Evolutionary conservation across 2,329 filamentous ascomycete species (phyloP).

Genomic region (Aureobasidium sp.): DNA sequence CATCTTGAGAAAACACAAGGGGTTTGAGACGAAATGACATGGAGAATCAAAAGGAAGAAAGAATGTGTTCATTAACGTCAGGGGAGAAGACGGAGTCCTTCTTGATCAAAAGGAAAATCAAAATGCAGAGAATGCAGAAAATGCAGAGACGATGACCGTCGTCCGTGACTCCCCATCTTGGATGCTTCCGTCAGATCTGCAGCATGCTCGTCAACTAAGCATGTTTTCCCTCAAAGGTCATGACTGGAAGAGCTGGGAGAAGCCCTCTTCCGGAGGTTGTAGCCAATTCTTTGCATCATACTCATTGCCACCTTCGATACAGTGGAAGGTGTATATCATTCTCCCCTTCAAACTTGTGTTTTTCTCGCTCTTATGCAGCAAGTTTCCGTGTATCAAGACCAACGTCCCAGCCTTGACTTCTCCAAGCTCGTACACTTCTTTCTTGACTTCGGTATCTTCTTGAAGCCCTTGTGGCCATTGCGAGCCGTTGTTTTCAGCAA

Average conservation of each 20-base stretch:
- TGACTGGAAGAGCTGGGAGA: constrained; percentile 34
- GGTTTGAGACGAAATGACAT: too few relatives aligned
- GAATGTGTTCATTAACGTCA: too few relatives aligned
- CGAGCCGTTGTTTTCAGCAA: constrained; percentile 55
- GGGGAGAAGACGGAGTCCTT: too few relatives aligned
- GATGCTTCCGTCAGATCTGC: too few relatives aligned
- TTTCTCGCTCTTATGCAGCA: constrained; percentile 92
- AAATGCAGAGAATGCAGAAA: too few relatives aligned
- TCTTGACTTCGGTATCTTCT: constrained; percentile 31
- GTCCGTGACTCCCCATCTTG: too few relatives aligned
- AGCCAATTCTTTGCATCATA: constrained; percentile 93
- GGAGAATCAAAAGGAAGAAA: too few relatives aligned
- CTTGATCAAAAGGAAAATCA: too few relatives aligned
- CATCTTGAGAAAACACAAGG: too few relatives aligned
- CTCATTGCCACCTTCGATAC: constrained; percentile 71
- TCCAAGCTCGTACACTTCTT: constrained; percentile 62
- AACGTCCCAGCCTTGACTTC: constrained; percentile 87
- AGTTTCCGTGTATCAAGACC: constrained; percentile 90
- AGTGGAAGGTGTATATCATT: constrained; percentile 96
- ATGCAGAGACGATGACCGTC: too few relatives aligned
- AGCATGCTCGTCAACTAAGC: neutral
- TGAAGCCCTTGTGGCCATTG: constrained; percentile 38
- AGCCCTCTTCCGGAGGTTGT: constrained; percentile 72
- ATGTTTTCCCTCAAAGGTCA: neutral
- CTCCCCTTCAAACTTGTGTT: constrained; percentile 79